These are phyloP conservation scores for Chalaropsis thielavioides DNA, from an alignment of 2,329 filamentous ascomycete genomes.

Conservation along the genomic window DNA sequence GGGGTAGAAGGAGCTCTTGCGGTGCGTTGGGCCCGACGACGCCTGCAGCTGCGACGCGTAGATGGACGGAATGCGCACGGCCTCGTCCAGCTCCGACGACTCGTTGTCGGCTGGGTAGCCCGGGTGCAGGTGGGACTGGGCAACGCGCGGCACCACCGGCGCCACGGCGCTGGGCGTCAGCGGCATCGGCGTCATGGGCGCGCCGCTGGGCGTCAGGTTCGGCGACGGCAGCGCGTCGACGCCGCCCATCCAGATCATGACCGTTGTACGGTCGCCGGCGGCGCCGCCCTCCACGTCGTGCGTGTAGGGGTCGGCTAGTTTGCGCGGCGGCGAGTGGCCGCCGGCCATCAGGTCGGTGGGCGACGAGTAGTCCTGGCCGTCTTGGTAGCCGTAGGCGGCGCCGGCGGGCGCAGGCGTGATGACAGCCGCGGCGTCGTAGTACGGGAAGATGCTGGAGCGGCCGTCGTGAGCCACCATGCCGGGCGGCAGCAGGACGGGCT, in stretches of 20 bases:
- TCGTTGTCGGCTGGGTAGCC: not conserved
- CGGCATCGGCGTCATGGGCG: not conserved
- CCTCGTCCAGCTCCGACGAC: not conserved
- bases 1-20: conserved; percentile 8
- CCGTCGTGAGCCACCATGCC: conserved; percentile 9
- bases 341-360: not conserved
- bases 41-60: not conserved
- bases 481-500: conserved; percentile 5
- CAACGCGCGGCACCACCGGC: not conserved
- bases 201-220: not conserved
- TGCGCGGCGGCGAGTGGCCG: not conserved
- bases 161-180: conserved; percentile 5
- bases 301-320: not conserved
- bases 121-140: not conserved
- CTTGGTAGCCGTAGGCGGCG: conserved; percentile 13
- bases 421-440: conserved; percentile 3
- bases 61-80: conserved; percentile 8
- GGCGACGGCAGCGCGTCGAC: not conserved
- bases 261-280: conserved; percentile 5
- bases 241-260: conserved; percentile 17
- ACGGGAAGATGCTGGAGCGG: conserved; percentile 9
- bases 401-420: not conserved
- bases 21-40: not conserved
- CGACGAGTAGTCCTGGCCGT: conserved; percentile 3
- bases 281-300: not conserved